Evolutionary conservation across 805 yeast species (phyloP), one percentile per base, ranked within the genome.

Genomic region (Wickerhamiella domercqiae): DNA sequence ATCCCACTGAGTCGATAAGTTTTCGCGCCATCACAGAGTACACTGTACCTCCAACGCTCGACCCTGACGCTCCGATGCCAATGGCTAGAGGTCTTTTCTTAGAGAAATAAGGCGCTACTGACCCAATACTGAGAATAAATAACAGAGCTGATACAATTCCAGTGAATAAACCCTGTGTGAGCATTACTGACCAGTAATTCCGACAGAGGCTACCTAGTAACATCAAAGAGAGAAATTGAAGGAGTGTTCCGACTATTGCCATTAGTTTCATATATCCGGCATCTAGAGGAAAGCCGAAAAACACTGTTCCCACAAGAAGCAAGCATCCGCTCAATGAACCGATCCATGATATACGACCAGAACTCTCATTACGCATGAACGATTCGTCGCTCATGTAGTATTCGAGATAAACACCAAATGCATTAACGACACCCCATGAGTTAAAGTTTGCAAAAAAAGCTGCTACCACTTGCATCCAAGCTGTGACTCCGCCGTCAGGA

Each of bases 11-110:
- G 5, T 46, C 41, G 36, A 64, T 61, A 34, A 69, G 51, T 15
- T 49, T 51, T 31, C 66, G 60, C 14, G 69, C 59, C 57, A 66
- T 57, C 31, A 67, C 51, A 11, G 74, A 71, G 48, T 66, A 67
- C 17, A 65, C 38, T 37, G 67, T 53, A 11, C 73, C 71, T 3
- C 76, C 76, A 7, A 68, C 47, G 3, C 71, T 63, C 0, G 73
- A 69, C 13, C 75, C 75, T 6, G 64, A 49, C 1, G 70, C 64
- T 0, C 67, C 67, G 5, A 67, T 42, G 2, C 70, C 67, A 16
- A 61, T 54, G 4, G 70, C 73, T 25, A 62, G 48, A 4, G 64
- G 70, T 20, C 74, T 53, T 37, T 55, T 59, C 30, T 43, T 54
- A 29, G 54, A 43, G 46, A 68, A 70, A 57, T 67, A 69, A 22